Evolutionary conservation across 371 early-diverging fungal species (phyloP), one percentile per base, ranked within the genome.

Genomic region (Mortierella sp.): DNA sequence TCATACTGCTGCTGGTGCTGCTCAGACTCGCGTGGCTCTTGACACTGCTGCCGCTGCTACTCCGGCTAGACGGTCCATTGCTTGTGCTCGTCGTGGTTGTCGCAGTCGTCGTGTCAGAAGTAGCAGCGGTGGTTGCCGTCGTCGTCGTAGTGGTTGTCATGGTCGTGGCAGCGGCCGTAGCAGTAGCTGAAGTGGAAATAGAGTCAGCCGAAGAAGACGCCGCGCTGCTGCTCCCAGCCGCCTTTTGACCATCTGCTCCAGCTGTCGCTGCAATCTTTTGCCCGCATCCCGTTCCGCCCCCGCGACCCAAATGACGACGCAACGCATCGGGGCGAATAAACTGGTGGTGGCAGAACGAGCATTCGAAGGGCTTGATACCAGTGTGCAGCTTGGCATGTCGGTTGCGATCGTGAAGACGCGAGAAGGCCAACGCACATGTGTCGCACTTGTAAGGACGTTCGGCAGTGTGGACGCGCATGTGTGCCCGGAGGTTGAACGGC

Each of bases 401-500:
- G 79, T 96, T 96, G 48, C 96, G 89, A 85, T 97, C 94, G 77
- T 95, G 93, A 40, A 92, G 91, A 2, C 95, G 90, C 2, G 92
- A 89, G 85, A 95, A 95, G 5, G 90, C 87, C 63, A 87, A 83
- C 9, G 85, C 79, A 72, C 95, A 95, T 24, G 85, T 84, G 29
- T 87, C 68, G 68, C 94, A 94, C 70, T 89, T 91, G 87, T 89
- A 94, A 3, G 95, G 95, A 34, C 90, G 89, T 70, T 94, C 95
- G 16, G 90, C 89, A 2, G 94, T 93, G 76, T 95, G 96, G 5
- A 89, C 93, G 29, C 93, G 90, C 81, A 92, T 91, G 79, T 96
- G 96, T 0, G 96, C 94, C 68, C 93, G 94, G 13, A 97, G 86
- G 71, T 96, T 95, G 58, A 95, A 95, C 6, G 93, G 91, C 64